Conservation (phyloP, 805 yeast species). For the Yarrowia deformans region DNA sequence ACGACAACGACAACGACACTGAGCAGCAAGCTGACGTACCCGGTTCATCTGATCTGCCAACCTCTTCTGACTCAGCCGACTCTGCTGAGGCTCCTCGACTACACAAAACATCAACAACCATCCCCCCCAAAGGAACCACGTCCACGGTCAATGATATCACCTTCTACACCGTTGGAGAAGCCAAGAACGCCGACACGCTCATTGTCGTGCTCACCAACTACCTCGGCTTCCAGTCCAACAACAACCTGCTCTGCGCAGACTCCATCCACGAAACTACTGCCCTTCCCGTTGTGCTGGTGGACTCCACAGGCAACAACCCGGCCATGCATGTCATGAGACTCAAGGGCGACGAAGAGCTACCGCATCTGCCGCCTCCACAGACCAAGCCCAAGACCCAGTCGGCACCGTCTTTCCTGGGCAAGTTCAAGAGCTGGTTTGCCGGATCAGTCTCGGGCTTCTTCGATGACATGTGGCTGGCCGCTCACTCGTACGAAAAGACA, state of each 20-base stretch:
- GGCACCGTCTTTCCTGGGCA: slow-evolving; percentile 36
- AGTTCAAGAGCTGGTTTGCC: slow-evolving; percentile 46
- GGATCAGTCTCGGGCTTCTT: slow-evolving; percentile 48
- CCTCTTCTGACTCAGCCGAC: not conserved
- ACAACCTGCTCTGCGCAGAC: slow-evolving; percentile 49
- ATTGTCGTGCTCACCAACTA: slow-evolving; percentile 49
- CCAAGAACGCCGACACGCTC: slow-evolving; percentile 1
- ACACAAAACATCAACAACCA: not conserved
- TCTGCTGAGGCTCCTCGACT: not conserved
- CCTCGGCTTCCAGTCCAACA: slow-evolving; percentile 47
- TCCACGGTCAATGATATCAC: slow-evolving; percentile 4
- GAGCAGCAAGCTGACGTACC: not conserved
- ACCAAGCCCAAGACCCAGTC: slow-evolving; percentile 19
- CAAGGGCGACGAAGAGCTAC: slow-evolving; percentile 32
- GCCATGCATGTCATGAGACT: slow-evolving; percentile 35
- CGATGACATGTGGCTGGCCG: slow-evolving; percentile 52
- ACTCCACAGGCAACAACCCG: slow-evolving; percentile 45
- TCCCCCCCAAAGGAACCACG: not conserved
- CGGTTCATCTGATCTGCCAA: too few species aligned
- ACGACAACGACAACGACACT: not conserved
- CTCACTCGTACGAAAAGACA: slow-evolving; percentile 48
- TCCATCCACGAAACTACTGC: slow-evolving; percentile 45
- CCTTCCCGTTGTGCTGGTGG: slow-evolving; percentile 49
- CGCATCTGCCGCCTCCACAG: slow-evolving; percentile 27
- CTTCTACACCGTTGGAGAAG: slow-evolving; percentile 6